These are phyloP conservation scores for Boletus nobilissimus DNA, from an alignment of 1,284 basidiomycete species.

Conservation along the genomic window DNA sequence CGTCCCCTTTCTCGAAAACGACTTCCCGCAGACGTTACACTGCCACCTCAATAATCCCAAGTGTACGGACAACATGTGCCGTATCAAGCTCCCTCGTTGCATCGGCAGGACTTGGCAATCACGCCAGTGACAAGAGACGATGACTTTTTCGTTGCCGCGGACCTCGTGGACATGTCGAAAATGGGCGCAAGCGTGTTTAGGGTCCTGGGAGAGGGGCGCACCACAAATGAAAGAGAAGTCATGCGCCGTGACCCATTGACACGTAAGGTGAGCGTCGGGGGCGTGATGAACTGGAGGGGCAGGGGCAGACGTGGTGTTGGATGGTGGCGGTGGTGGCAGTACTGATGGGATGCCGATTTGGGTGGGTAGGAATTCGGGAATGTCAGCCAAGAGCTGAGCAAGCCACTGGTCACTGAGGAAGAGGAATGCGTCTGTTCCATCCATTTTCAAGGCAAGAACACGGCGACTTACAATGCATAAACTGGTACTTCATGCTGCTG, in stretches of 20 bases:
- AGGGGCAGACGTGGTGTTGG: neutral
- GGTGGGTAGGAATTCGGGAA: neutral
- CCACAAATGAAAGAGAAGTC: conserved; percentile 26
- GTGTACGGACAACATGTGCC: conserved; percentile 36
- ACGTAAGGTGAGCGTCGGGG: neutral
- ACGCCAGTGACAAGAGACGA: conserved; percentile 24
- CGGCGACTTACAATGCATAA: conserved; percentile 28
- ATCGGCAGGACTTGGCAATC: conserved; percentile 29
- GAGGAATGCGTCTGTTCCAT: neutral
- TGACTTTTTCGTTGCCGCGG: conserved; percentile 35
- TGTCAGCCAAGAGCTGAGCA: conserved; percentile 29
- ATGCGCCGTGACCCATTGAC: conserved; percentile 22
- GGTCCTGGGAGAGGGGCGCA: conserved; percentile 10
- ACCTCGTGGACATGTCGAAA: conserved; percentile 31
- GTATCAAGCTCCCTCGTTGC: conserved; percentile 37
- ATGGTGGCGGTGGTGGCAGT: neutral
- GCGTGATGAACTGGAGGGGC: neutral
- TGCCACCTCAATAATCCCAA: conserved; percentile 31
- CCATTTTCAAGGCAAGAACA: neutral
- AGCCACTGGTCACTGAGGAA: conserved; percentile 29
- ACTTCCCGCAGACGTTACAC: conserved; percentile 26
- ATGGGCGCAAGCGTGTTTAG: conserved; percentile 25
- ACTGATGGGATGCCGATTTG: neutral
- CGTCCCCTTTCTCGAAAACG: conserved; percentile 36
- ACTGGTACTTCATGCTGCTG: neutral